phyloP scores from a whole-genome alignment of 2,329 filamentous ascomycete species.

The Fusarium dimerum region DNA sequence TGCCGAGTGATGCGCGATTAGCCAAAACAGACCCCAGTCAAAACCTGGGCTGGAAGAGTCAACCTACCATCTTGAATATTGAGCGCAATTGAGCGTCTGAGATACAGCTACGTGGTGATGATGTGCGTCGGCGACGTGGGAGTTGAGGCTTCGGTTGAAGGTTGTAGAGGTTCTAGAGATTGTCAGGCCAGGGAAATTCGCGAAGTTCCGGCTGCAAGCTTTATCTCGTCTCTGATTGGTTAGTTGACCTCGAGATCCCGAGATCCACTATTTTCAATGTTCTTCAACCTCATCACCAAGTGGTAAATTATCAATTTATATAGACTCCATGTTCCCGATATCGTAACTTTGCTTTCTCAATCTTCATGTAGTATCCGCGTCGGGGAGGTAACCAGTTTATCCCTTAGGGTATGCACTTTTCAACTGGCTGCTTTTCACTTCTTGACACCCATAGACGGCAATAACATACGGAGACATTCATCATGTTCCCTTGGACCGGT shows the following conservation, averaged over 20 bases:
- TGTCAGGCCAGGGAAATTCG: constrained; percentile 37
- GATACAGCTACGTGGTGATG: constrained; percentile 23
- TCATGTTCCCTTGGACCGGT: no score
- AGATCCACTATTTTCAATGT: constrained; percentile 21
- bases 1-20: constrained; percentile 38
- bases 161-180: constrained; percentile 33
- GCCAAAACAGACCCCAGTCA: constrained; percentile 19
- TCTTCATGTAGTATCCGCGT: no score
- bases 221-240: constrained; percentile 36
- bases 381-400: no score
- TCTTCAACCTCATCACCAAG: not conserved
- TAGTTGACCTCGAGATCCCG: constrained; percentile 9
- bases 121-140: constrained; percentile 30
- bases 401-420: no score
- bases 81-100: constrained; percentile 34
- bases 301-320: not conserved
- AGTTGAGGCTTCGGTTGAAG: constrained; percentile 30
- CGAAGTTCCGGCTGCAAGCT: constrained; percentile 34
- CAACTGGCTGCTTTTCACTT: no score
- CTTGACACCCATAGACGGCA: no score
- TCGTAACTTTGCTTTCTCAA: constrained; percentile 35
- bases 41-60: not conserved
- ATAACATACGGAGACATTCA: no score
- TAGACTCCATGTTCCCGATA: constrained; percentile 36
- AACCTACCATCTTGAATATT: constrained; percentile 40